Conservation (phyloP, 345 rosid genomes). For the Erysimum cheiranthoides region DNA sequence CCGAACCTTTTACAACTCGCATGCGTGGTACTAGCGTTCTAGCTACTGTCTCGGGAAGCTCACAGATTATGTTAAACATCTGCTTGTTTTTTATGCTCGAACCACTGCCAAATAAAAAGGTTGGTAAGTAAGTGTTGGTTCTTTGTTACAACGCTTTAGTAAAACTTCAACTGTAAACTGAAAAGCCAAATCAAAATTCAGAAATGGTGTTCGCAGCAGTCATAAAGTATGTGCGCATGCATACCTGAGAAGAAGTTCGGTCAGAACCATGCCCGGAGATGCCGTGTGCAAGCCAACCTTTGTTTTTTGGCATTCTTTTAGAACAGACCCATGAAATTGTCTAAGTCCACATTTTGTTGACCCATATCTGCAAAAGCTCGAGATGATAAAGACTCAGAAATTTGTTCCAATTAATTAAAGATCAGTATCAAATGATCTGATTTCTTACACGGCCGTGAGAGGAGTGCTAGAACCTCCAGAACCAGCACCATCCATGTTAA, state of each 20-base stretch:
- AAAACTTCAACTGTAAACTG: background rate
- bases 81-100: slow-evolving; percentile 76
- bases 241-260: slow-evolving; percentile 90
- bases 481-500: slow-evolving; percentile 99
- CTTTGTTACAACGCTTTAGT: background rate
- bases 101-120: slow-evolving; percentile 59
- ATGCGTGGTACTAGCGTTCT: slow-evolving; percentile 90
- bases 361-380: slow-evolving; percentile 66
- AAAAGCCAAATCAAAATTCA: background rate
- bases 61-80: slow-evolving; percentile 92
- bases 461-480: slow-evolving; percentile 99
- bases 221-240: background rate
- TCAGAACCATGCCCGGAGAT: slow-evolving; percentile 98
- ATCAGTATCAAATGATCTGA: background rate
- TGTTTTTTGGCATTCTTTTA: slow-evolving; percentile 80
- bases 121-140: background rate
- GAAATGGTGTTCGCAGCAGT: background rate
- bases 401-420: background rate
- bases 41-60: slow-evolving; percentile 96
- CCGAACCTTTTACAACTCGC: slow-evolving; percentile 84
- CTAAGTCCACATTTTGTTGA: slow-evolving; percentile 97
- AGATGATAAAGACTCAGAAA: slow-evolving; percentile 30
- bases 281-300: slow-evolving; percentile 93
- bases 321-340: slow-evolving; percentile 85
- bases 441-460: slow-evolving; percentile 88